Conservation (phyloP, 345 rosid species). For the Pelargonium nanum region DNA sequence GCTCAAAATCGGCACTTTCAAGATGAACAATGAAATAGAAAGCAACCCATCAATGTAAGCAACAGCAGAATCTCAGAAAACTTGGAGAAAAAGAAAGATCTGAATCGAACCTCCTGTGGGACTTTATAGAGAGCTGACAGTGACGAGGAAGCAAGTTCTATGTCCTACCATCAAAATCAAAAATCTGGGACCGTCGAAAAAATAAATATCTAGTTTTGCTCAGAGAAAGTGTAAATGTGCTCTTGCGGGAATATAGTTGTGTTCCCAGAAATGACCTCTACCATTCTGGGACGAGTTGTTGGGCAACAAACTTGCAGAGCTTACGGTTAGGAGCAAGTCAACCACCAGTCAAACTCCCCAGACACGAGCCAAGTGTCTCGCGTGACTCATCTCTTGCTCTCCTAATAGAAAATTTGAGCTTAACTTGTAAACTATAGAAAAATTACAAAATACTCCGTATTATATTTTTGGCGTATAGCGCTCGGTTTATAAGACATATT, state of each 20-base stretch:
- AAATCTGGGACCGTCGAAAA: background rate
- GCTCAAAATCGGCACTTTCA: background rate
- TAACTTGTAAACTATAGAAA: too few species aligned
- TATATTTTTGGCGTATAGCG: too few species aligned
- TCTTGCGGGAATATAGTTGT: background rate
- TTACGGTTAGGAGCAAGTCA: background rate
- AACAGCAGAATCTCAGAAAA: background rate
- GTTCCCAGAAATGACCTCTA: background rate
- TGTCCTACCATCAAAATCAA: too few species aligned
- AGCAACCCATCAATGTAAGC: background rate
- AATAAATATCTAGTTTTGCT: too few species aligned
- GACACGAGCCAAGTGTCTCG: background rate
- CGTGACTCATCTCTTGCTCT: background rate
- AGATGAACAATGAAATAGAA: background rate
- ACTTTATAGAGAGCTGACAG: background rate
- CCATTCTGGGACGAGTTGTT: background rate
- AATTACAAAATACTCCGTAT: too few species aligned
- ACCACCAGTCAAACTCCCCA: background rate
- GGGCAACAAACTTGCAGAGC: too few species aligned
- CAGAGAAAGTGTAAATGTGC: background rate
- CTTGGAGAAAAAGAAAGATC: background rate
- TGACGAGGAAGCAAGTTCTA: background rate
- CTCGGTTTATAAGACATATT: too few species aligned
- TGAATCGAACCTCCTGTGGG: background rate
- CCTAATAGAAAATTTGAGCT: too few species aligned